Evolutionary conservation across 805 yeast species (phyloP).

Genomic region (Zygosaccharomyces bailii): DNA sequence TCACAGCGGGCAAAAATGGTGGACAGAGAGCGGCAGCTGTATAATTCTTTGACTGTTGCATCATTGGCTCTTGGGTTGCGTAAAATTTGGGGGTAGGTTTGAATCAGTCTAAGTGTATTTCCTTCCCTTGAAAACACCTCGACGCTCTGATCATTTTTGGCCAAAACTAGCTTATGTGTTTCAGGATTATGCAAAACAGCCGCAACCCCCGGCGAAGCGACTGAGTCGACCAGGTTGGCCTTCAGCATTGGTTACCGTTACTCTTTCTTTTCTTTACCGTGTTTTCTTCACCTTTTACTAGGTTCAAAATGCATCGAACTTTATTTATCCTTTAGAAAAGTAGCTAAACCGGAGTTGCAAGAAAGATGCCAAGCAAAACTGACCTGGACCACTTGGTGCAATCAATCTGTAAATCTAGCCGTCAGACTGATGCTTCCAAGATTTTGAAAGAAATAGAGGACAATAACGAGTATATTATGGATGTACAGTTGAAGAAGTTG

Average conservation of each 20-base stretch:
- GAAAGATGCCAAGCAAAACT: slow-evolving; percentile 11
- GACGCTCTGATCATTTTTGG: slow-evolving; percentile 29
- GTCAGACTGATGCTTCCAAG: slow-evolving; percentile 19
- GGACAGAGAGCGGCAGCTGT: slow-evolving; percentile 24
- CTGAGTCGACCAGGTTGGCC: slow-evolving; percentile 21
- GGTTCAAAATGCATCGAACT: background rate
- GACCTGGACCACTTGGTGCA: slow-evolving; percentile 16
- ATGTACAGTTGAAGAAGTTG: slow-evolving; percentile 28
- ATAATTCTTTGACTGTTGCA: slow-evolving; percentile 19
- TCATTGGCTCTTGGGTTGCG: slow-evolving; percentile 22
- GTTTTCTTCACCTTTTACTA: background rate
- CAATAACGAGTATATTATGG: slow-evolving; percentile 27
- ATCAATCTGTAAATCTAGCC: slow-evolving; percentile 15
- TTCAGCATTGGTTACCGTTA: slow-evolving; percentile 21
- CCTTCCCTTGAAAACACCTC: slow-evolving; percentile 30
- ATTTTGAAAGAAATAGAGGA: slow-evolving; percentile 28
- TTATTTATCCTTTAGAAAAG: slow-evolving; percentile 2
- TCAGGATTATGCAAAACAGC: slow-evolving; percentile 27
- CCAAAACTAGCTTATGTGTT: slow-evolving; percentile 26
- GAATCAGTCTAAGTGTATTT: slow-evolving; percentile 24
- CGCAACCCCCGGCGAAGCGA: slow-evolving; percentile 23
- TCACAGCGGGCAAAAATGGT: slow-evolving; percentile 32
- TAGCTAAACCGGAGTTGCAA: background rate
- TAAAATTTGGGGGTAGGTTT: slow-evolving; percentile 30
- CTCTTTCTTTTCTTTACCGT: background rate